Conservation (phyloP, 208 protist species). For the Crithidia brevicula region DNA sequence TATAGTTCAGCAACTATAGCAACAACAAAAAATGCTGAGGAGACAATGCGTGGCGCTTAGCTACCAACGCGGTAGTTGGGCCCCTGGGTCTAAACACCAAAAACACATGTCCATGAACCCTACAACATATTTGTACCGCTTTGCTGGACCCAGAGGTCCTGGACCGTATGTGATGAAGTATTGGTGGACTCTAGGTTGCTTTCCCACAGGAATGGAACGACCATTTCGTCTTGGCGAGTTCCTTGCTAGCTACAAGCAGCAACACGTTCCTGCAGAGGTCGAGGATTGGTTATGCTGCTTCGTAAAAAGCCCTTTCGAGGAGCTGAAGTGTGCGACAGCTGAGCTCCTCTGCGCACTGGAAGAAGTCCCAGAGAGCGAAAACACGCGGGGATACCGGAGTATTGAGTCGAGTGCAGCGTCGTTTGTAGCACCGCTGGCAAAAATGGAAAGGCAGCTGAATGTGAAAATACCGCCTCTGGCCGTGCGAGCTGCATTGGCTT, state of each 20-base stretch:
- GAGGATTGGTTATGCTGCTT: conserved; percentile 88
- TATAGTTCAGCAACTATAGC: no score
- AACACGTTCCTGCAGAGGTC: conserved; percentile 87
- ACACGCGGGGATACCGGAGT: conserved; percentile 45
- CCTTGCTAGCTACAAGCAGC: conserved; percentile 75
- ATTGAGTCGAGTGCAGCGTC: conserved; percentile 36
- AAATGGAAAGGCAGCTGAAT: conserved; percentile 63
- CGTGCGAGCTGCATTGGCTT: conserved; percentile 52
- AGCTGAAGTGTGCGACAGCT: conserved; percentile 47
- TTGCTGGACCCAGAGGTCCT: conserved; percentile 77
- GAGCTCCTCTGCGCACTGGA: conserved; percentile 54
- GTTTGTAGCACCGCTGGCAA: conserved; percentile 47
- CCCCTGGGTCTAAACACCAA: conserved; percentile 87
- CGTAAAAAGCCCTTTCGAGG: conserved; percentile 66
- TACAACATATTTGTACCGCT: conserved; percentile 82
- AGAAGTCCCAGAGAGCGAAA: conserved; percentile 37
- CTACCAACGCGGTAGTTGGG: conserved; percentile 85
- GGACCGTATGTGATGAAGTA: conserved; percentile 93
- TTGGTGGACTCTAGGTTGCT: conserved; percentile 90
- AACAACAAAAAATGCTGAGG: conserved; percentile 34
- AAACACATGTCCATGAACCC: conserved; percentile 91
- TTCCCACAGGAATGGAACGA: conserved; percentile 79
- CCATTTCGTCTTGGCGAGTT: conserved; percentile 89
- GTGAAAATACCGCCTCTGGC: conserved; percentile 63
- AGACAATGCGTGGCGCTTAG: conserved; percentile 25